Base-by-base conservation (phyloP, 2,329 filamentous ascomycete genomes). In the Colletotrichum tamarilloi region DNA sequence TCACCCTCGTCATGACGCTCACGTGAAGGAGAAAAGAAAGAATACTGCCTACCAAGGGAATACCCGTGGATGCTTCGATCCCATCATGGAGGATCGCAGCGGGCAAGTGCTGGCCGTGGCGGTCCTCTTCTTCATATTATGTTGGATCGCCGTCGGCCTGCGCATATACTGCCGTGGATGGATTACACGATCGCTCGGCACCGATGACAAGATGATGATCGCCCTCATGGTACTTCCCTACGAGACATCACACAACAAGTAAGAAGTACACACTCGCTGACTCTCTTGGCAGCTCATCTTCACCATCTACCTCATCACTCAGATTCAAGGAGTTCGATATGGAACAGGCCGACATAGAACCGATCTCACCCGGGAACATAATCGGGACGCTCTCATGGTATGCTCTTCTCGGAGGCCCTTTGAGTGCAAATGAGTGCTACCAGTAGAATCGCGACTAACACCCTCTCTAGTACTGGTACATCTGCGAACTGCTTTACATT, bases 401-500 rank as follows among this genome's bases (percentile, higher is more conserved):
- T 64, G 73, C 60, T n/a, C 14, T 28, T 5, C 1, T 24, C 26
- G 8, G 35, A 35, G 26, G 30, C 9, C 32, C 35, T 26, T 14
- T 12, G 7, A 53, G 35, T 12, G 1, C 2, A 3, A 4, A 49
- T 8, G 11, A 19, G 4, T 19, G 7, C 49, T 16, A 3, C 30
- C 24, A n/a, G 32, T 14, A 19, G 1, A 24, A 24, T 12, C 28
- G 3, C 0, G n/a, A 38, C 66, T 77, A 38, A 77, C 67, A 1
- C 5, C n/a, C 0, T n/a, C 5, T 14, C 32, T 35, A 81, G 78
- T 81, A 78, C 76, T 81, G 81, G 79, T 86, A 83, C 81, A 80
- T 81, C n/a, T 85, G 84, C 62, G 84, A 85, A 68, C 79, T 82
- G 0, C 78, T 83, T 32, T 86, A 86, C 71, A 81, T 85, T 28